Conservation (phyloP, 2,329 filamentous ascomycete species). For the Teratosphaeria epicoccoides region DNA sequence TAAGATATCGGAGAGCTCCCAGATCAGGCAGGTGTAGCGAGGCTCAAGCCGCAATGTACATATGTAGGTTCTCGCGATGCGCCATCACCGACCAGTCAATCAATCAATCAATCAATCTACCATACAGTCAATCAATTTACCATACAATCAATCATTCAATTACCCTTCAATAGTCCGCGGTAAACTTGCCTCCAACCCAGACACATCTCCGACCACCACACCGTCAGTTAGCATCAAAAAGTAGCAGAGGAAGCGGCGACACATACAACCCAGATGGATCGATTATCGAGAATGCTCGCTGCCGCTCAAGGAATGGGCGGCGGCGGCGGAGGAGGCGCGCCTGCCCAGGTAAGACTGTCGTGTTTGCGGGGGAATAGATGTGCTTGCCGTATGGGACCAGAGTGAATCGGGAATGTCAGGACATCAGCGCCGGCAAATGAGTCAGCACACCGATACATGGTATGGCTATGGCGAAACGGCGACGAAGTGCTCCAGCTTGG, state of each 20-base stretch:
- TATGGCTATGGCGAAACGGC: neutral
- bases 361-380: neutral
- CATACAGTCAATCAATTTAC: no score
- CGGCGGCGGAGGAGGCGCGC: conserved; percentile 57
- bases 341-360: conserved; percentile 46
- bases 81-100: no score
- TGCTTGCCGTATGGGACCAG: neutral
- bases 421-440: neutral
- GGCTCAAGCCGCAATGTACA: no score
- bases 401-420: neutral
- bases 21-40: neutral
- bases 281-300: conserved; percentile 79
- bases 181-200: neutral
- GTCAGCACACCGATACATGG: neutral
- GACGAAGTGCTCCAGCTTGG: neutral
- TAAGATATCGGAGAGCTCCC: neutral
- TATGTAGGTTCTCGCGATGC: no score
- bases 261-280: conserved; percentile 55
- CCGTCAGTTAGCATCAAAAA: neutral
- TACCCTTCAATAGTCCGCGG: neutral
- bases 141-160: no score
- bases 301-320: conserved; percentile 55
- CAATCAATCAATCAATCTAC: no score
- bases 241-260: neutral
- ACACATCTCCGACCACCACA: neutral